phyloP scores from a whole-genome alignment of 768 basidiomycete species.

The Hygrophoropsis aurantiaca region DNA sequence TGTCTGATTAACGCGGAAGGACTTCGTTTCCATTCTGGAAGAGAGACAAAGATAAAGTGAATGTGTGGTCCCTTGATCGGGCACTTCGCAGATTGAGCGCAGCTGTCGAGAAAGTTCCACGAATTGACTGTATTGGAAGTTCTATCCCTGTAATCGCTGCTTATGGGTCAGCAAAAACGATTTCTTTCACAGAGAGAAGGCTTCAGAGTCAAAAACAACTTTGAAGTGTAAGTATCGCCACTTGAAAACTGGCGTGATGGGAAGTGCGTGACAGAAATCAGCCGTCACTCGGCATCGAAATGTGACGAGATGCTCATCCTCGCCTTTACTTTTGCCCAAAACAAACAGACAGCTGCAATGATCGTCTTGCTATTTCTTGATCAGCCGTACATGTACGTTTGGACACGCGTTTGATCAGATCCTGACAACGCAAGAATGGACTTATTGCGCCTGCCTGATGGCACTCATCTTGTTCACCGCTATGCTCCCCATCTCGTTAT shows the following conservation, averaged over 20 bases:
- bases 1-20: not conserved
- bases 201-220: too few species aligned
- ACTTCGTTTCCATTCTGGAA: slow-evolving; percentile 34
- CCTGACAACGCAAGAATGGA: slow-evolving; percentile 7
- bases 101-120: slow-evolving; percentile 1
- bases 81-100: slow-evolving; percentile 29
- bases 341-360: slow-evolving; percentile 4
- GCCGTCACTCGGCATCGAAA: slow-evolving; percentile 4
- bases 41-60: slow-evolving; percentile 25
- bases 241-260: slow-evolving; percentile 14
- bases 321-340: slow-evolving; percentile 10
- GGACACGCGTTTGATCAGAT: slow-evolving; percentile 13
- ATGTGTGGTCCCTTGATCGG: slow-evolving; percentile 32
- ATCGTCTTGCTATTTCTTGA: slow-evolving; percentile 10
- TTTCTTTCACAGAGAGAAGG: too few species aligned
- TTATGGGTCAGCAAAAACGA: too few species aligned
- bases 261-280: slow-evolving; percentile 7
- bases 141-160: too few species aligned
- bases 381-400: slow-evolving; percentile 1
- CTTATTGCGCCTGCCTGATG: slow-evolving; percentile 5
- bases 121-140: too few species aligned
- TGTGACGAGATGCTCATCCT: slow-evolving; percentile 3
- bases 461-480: not conserved
- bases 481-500: slow-evolving; percentile 5
- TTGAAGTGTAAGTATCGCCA: too few species aligned